A percentile compares a stretch with the other conserved stretches of the same genome.
These are phyloP conservation scores for Tricholoma sp. DNA, from an alignment of 768 basidiomycete genomes.

Conservation along the genomic window DNA sequence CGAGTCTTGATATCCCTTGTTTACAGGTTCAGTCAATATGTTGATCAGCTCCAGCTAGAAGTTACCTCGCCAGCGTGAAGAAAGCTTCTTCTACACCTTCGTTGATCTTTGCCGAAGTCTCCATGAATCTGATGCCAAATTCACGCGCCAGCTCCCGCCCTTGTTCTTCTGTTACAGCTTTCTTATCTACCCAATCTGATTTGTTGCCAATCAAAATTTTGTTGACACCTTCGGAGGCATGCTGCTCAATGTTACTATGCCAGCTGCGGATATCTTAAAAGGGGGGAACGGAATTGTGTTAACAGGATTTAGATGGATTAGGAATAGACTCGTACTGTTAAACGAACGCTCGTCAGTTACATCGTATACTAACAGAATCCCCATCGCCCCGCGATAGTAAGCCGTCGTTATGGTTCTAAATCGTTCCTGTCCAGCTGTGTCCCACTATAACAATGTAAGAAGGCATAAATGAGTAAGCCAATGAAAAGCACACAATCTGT, in stretches of 20 bases:
- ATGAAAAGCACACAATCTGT: constrained; percentile 74
- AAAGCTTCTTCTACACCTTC: constrained; percentile 99
- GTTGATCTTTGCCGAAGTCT: constrained; percentile 96
- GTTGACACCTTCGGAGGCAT: constrained; percentile 98
- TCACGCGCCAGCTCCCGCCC: constrained; percentile 90
- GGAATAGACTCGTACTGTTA: constrained; percentile 64
- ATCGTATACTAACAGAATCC: constrained; percentile 97
- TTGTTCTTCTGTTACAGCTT: constrained; percentile 86
- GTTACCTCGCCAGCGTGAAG: constrained; percentile 91
- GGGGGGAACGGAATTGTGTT: constrained; percentile 2
- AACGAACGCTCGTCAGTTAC: constrained; percentile 94
- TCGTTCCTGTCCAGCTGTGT: constrained; percentile 98
- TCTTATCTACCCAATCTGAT: constrained; percentile 97
- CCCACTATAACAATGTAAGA: constrained; percentile 65
- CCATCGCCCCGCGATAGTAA: constrained; percentile 99
- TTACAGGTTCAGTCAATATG: not conserved
- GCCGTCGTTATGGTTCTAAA: constrained; percentile 98
- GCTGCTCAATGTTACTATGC: constrained; percentile 97
- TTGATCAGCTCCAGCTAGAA: constrained; percentile 6
- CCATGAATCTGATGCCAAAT: constrained; percentile 94
- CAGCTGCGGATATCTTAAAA: constrained; percentile 91
- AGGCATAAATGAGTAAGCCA: not conserved
- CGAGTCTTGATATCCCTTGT: constrained; percentile 94
- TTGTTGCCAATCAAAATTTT: constrained; percentile 99
- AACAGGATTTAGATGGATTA: not conserved